These are phyloP conservation scores for Balakata baccata DNA, from an alignment of 345 rosid species.

Conservation along the genomic window DNA sequence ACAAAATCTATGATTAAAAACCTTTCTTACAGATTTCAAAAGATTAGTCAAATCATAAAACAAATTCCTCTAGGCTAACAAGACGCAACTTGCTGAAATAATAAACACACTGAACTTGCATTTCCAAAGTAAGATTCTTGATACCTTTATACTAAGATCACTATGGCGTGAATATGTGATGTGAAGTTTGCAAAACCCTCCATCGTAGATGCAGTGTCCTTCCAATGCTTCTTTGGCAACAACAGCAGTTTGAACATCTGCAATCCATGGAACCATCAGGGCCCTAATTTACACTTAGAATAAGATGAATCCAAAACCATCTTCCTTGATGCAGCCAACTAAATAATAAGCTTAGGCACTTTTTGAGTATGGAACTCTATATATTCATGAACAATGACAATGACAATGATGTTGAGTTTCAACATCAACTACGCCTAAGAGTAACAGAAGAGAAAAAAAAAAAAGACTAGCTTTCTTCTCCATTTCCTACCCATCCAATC, in stretches of 20 bases:
- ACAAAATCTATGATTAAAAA: neutral
- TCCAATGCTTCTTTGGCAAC: conserved; percentile 95
- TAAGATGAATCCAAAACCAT: neutral
- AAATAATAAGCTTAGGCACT: neutral
- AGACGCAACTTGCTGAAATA: neutral
- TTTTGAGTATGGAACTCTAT: neutral
- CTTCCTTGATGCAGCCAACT: neutral
- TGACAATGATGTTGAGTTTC: neutral
- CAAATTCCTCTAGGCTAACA: neutral
- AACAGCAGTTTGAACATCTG: conserved; percentile 94
- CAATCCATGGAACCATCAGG: conserved; percentile 18
- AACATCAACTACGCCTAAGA: neutral
- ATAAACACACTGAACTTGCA: neutral
- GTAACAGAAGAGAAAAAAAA: neutral
- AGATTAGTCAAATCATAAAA: neutral
- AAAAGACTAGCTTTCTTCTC: neutral
- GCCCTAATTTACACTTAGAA: conserved; percentile 5
- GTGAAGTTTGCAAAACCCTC: conserved; percentile 98
- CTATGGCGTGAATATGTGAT: conserved; percentile 90
- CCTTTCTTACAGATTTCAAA: neutral
- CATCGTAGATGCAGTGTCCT: conserved; percentile 97
- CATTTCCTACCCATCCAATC: neutral
- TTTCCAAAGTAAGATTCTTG: neutral
- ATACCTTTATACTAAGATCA: conserved; percentile 94
- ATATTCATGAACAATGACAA: neutral